Percentiles rank a stretch among this genome's conserved stretches.
phyloP scores from a whole-genome alignment of 805 yeast species.

The Nakazawaea ishiwadae region DNA sequence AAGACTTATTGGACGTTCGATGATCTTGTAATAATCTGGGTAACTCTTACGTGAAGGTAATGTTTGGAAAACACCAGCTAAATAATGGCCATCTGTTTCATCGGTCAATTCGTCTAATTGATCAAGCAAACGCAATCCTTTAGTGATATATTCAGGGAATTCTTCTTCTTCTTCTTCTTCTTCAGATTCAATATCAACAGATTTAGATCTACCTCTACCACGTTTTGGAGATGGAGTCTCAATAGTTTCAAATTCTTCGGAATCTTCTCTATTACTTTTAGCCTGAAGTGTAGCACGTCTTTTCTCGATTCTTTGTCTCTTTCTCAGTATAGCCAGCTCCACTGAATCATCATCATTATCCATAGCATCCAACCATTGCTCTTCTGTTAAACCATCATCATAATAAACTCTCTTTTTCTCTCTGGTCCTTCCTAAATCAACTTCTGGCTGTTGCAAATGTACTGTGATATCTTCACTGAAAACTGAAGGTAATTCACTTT shows the following conservation, averaged over 20 bases:
- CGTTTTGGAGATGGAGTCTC: slow-evolving; percentile 13
- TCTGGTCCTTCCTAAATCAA: slow-evolving; percentile 50
- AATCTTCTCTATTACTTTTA: slow-evolving; percentile 22
- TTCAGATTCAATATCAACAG: slow-evolving; percentile 1
- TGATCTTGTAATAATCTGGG: slow-evolving; percentile 78
- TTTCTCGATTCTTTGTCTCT: slow-evolving; percentile 37
- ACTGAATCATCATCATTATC: slow-evolving; percentile 66
- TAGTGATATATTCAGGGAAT: slow-evolving; percentile 6
- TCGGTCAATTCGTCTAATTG: slow-evolving; percentile 37
- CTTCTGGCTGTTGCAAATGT: slow-evolving; percentile 37
- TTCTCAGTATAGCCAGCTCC: slow-evolving; percentile 53
- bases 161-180: slow-evolving; percentile 14
- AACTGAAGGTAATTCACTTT: slow-evolving; percentile 73
- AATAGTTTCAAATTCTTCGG: slow-evolving; percentile 21
- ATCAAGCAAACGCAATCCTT: slow-evolving; percentile 33
- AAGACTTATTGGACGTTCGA: slow-evolving; percentile 57
- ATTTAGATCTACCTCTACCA: neutral
- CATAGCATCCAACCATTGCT: slow-evolving; percentile 75
- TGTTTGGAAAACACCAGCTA: slow-evolving; percentile 55
- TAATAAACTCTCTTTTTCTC: slow-evolving; percentile 59
- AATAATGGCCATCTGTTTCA: slow-evolving; percentile 38
- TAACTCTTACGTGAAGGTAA: slow-evolving; percentile 71
- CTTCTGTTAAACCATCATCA: slow-evolving; percentile 69
- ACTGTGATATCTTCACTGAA: slow-evolving; percentile 59
- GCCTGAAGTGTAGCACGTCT: slow-evolving; percentile 31